A percentile compares a stretch with the other conserved stretches of the same genome.
Conservation (phyloP, 1,139 yeast species). For the Arxiozyma heterogenica region DNA sequence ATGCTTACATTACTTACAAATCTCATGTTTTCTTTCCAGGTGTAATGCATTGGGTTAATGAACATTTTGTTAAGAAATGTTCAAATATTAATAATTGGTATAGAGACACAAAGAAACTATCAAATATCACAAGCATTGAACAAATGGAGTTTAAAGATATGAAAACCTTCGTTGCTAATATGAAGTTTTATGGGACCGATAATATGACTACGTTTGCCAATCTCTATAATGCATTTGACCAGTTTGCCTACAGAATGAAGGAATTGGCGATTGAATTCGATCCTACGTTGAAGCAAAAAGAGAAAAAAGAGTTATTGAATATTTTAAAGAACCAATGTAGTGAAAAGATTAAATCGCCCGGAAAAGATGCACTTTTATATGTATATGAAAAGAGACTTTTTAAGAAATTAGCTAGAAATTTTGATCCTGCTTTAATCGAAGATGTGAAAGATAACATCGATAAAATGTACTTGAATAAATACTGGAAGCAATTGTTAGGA, state of each 20-base stretch:
- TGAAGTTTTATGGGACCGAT: constrained; percentile 9
- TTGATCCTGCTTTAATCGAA: constrained; percentile 4
- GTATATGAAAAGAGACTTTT: constrained; percentile 17
- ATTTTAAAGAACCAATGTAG: constrained; percentile 13
- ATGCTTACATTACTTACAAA: constrained; percentile 24
- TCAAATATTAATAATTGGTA: constrained; percentile 14
- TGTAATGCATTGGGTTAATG: constrained; percentile 21
- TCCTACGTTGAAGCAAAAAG: constrained; percentile 6
- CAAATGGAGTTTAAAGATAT: constrained; percentile 15
- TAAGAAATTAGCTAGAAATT: constrained; percentile 6
- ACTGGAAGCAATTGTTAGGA: constrained; percentile 4
- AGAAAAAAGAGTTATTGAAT: constrained; percentile 12
- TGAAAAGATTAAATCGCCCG: constrained; percentile 13
- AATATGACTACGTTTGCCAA: constrained; percentile 13
- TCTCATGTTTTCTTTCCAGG: constrained; percentile 23
- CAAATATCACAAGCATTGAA: constrained; percentile 11
- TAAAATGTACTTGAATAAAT: neutral
- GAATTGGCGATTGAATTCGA: constrained; percentile 23
- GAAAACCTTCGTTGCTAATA: constrained; percentile 13
- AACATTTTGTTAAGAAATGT: constrained; percentile 8
- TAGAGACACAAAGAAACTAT: constrained; percentile 10
- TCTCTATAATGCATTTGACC: constrained; percentile 15
- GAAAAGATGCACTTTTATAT: constrained; percentile 24
- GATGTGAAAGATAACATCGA: constrained; percentile 5
- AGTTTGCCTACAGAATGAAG: constrained; percentile 21